Percentiles rank a stretch among this genome's conserved stretches.
Conservation (phyloP, 2,329 filamentous ascomycete genomes). For the Botrytis galanthina region DNA sequence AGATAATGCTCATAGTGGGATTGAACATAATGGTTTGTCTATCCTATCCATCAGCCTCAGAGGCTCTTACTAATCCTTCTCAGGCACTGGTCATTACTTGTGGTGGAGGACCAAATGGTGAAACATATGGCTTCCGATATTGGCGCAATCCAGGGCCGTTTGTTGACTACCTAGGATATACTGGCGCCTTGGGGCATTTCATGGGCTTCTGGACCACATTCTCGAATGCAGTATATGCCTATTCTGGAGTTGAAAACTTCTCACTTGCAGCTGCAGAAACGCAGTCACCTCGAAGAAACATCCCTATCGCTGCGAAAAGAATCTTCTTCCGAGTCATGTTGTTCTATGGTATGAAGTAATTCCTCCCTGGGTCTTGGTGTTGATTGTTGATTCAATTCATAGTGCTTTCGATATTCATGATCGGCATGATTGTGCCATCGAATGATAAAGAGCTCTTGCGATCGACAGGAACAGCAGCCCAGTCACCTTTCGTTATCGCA, state of each 20-base stretch:
- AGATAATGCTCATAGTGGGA: constrained; percentile 60
- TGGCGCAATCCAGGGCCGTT: constrained; percentile 59
- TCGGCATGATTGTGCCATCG: constrained; percentile 57
- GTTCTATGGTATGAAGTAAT: constrained; percentile 47
- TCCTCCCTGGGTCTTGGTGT: accelerated
- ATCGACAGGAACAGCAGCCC: constrained; percentile 47
- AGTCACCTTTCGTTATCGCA: constrained; percentile 69
- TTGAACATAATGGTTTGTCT: constrained; percentile 51
- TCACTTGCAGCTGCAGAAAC: constrained; percentile 56
- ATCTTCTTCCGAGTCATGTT: constrained; percentile 55
- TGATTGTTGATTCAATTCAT: constrained; percentile 25
- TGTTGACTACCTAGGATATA: constrained; percentile 58
- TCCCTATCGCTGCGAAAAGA: constrained; percentile 50
- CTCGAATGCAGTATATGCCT: constrained; percentile 47
- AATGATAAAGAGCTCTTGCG: constrained; percentile 49
- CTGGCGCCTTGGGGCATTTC: constrained; percentile 58
- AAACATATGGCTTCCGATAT: constrained; percentile 57
- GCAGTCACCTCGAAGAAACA: constrained; percentile 50
- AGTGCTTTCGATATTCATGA: constrained; percentile 43
- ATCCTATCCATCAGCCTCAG: too few relatives aligned
- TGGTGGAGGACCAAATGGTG: constrained; percentile 57
- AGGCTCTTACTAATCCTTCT: background rate
- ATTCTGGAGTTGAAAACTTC: constrained; percentile 51
- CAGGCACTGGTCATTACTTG: constrained; percentile 43
- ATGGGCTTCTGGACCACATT: constrained; percentile 48